Percentiles rank a stretch among this genome's conserved stretches.
Conservation (phyloP, 1,139 yeast species). For the Scheffersomyces parashehatae region DNA sequence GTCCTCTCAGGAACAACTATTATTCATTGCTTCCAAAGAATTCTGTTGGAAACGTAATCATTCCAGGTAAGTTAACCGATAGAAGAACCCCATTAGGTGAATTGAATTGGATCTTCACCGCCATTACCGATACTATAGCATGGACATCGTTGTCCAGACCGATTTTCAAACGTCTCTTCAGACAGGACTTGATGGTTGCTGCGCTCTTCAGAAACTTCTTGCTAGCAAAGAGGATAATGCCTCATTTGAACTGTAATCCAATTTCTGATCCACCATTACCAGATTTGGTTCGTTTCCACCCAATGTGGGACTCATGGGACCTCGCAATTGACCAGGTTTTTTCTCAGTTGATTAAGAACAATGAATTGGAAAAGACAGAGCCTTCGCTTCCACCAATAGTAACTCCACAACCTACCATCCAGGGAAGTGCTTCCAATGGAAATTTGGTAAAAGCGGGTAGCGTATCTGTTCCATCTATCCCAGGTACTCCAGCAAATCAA, state of each 20-base stretch:
- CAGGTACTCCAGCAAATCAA: conserved; percentile 24
- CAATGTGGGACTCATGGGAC: conserved; percentile 99
- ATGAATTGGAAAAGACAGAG: conserved; percentile 15
- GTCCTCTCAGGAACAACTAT: conserved; percentile 65
- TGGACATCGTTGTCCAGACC: conserved; percentile 93
- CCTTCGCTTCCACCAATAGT: conserved; percentile 1
- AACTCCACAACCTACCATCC: conserved; percentile 9
- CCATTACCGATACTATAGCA: conserved; percentile 96
- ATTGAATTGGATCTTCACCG: conserved; percentile 95
- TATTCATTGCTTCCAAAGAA: conserved; percentile 47
- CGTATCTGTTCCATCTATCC: conserved; percentile 2
- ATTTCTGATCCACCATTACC: conserved; percentile 93
- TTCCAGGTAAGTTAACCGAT: conserved; percentile 91
- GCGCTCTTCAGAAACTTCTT: conserved; percentile 91
- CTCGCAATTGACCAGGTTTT: conserved; percentile 93
- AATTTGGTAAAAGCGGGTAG: neutral
- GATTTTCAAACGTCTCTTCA: conserved; percentile 80
- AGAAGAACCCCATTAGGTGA: conserved; percentile 96
- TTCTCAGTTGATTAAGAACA: conserved; percentile 57
- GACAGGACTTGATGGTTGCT: conserved; percentile 97
- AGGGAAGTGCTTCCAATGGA: conserved; percentile 4
- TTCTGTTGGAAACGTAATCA: conserved; percentile 61
- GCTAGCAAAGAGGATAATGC: conserved; percentile 91
- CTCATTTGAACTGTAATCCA: conserved; percentile 91
- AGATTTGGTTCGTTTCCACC: conserved; percentile 73